These are phyloP conservation scores for Nemania abortiva DNA, from an alignment of 2,329 filamentous ascomycete species.

Conservation along the genomic window DNA sequence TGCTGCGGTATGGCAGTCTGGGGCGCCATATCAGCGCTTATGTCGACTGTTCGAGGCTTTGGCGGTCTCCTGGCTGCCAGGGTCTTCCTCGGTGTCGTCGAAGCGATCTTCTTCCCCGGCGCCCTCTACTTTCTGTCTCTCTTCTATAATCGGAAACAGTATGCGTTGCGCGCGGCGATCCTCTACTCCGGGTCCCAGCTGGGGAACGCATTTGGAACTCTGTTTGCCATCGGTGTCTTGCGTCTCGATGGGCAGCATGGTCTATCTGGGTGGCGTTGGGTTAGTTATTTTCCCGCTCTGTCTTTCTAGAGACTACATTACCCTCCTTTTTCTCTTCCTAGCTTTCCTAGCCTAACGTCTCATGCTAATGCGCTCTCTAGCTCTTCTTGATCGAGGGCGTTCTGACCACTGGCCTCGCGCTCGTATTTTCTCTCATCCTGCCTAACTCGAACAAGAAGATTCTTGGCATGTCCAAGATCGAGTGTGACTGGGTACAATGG, in stretches of 20 bases:
- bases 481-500: constrained; percentile 44
- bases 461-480: constrained; percentile 38
- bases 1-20: constrained; percentile 63
- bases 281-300: constrained; percentile 27
- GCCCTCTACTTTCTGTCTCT: constrained; percentile 55
- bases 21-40: constrained; percentile 62
- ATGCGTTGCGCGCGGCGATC: constrained; percentile 52
- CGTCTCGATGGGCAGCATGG: constrained; percentile 44
- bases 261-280: constrained; percentile 49
- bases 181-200: constrained; percentile 51
- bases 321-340: no score
- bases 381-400: constrained; percentile 43
- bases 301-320: background rate
- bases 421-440: constrained; percentile 40
- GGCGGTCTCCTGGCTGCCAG: constrained; percentile 60
- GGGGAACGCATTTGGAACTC: constrained; percentile 53
- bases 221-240: constrained; percentile 53
- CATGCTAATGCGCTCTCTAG: constrained; percentile 10
- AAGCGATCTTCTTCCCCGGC: constrained; percentile 67
- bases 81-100: constrained; percentile 65
- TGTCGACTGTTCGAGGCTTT: constrained; percentile 61
- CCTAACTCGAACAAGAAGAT: constrained; percentile 43
- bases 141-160: constrained; percentile 57
- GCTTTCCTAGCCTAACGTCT: no score
- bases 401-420: constrained; percentile 37